Base-by-base conservation (phyloP, 495 filamentous ascomycete species). In the Aspergillus steynii region DNA sequence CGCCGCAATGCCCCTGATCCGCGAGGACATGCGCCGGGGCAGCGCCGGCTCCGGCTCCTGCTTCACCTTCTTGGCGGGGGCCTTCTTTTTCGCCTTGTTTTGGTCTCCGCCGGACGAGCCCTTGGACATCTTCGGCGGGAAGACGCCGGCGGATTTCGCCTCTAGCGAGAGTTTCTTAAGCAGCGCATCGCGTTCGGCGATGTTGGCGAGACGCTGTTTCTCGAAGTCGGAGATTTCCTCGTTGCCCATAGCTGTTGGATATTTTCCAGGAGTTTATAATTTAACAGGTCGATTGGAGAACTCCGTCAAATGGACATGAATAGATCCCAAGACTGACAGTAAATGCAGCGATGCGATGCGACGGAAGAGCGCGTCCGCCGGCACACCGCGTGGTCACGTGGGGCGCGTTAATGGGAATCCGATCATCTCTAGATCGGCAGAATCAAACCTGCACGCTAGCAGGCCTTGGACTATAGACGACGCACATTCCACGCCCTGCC, bases 171-270 rank as follows among this genome's bases (percentile, higher is more conserved):
- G 78, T 65, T 80, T 77, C 66, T 79, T 88, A 59, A 92, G 77
- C 5, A 92, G 79, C 9, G 84, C 87, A 75, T 90, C 83, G 62
- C 89, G 89, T 64, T 89, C 86, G 27, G 88, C 87, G 55, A 92
- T 92, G 55, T 90, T 92, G 49, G 83, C 86, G 58, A 88, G 84
- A 0, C 89, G 83, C 64, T 88, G 83, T 45, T 79, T 78, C 71
- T 92, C 89, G 62, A 91, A 90, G 2, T 90, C 88, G 59, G 81
- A 87, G 29, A 87, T 59, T 46, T 80, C 80, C 45, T 67, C 66
- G 15, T 60, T 56, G 55, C 27, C 56, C 66, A 66, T 73, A n/a
- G 32, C 63, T 51, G n/a, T 15, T 25, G 1, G 2, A 49, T 20
- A 1, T 37, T 50, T 12, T 2, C 9, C 31, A 20, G 20, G 20